phyloP scores from a whole-genome alignment of 2,329 filamentous ascomycete genomes.

The Paracoccidioides lutzii region DNA sequence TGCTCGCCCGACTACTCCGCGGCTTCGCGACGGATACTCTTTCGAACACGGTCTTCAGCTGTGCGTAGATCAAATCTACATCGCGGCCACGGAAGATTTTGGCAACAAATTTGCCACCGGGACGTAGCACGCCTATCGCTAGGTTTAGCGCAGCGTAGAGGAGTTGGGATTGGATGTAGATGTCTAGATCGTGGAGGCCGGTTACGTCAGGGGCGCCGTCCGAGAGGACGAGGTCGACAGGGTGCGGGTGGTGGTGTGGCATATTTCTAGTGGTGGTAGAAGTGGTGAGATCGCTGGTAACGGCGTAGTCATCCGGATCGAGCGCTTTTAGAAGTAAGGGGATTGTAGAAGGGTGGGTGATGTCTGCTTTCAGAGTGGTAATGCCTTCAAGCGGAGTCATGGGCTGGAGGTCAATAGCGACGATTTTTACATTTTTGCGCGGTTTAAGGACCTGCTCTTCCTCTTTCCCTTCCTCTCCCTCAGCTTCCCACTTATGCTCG shows the following conservation, averaged over 20 bases:
- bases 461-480: slow-evolving; percentile 16
- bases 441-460: slow-evolving; percentile 30
- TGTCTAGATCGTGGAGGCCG: slow-evolving; percentile 90
- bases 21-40: slow-evolving; percentile 86
- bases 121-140: slow-evolving; percentile 79
- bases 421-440: slow-evolving; percentile 72
- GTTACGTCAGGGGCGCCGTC: slow-evolving; percentile 96
- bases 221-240: slow-evolving; percentile 85
- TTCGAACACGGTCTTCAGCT: slow-evolving; percentile 83
- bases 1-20: slow-evolving; percentile 85
- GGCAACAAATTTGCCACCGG: slow-evolving; percentile 90
- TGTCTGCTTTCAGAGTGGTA: slow-evolving; percentile 82
- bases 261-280: slow-evolving; percentile 19
- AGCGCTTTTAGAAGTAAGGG: slow-evolving; percentile 75
- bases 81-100: slow-evolving; percentile 95
- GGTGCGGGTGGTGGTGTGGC: slow-evolving; percentile 47
- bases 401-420: slow-evolving; percentile 88
- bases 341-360: slow-evolving; percentile 91
- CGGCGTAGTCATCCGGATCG: slow-evolving; percentile 53
- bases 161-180: slow-evolving; percentile 92
- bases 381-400: slow-evolving; percentile 92
- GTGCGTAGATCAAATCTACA: slow-evolving; percentile 88
- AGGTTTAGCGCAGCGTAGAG: slow-evolving; percentile 90
- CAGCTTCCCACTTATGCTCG: slow-evolving; percentile 11
- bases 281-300: slow-evolving; percentile 25